These are phyloP conservation scores for Suhomyces guaymorum DNA, from an alignment of 1,139 yeast species.

Conservation along the genomic window DNA sequence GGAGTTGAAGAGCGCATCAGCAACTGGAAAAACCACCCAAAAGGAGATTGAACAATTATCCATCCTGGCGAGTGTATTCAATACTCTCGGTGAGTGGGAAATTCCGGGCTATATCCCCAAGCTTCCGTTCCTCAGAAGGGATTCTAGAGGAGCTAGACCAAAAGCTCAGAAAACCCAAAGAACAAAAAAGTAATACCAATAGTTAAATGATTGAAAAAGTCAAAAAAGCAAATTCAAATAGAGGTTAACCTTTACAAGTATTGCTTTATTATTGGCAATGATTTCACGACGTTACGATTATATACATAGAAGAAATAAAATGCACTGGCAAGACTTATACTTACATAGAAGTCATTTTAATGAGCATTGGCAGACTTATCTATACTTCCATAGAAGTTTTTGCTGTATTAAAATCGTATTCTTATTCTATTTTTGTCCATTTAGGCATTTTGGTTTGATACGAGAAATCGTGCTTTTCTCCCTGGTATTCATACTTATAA, in stretches of 20 bases:
- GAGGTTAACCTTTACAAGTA: too few species aligned
- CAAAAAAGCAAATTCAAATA: too few species aligned
- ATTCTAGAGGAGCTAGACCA: background rate
- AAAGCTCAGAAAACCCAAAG: background rate
- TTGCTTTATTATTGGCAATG: too few species aligned
- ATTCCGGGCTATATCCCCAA: constrained; percentile 22
- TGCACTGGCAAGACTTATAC: too few species aligned
- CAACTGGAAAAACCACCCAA: constrained; percentile 69
- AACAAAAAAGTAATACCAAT: background rate
- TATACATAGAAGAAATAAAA: too few species aligned
- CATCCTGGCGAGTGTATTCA: constrained; percentile 7
- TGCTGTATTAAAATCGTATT: too few species aligned
- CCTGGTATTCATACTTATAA: constrained; percentile 38
- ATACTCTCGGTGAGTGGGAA: constrained; percentile 12
- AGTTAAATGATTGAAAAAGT: background rate
- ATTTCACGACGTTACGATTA: too few species aligned
- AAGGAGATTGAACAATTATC: constrained; percentile 55
- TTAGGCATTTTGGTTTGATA: constrained; percentile 39
- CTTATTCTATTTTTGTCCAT: constrained; percentile 32
- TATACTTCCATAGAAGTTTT: too few species aligned
- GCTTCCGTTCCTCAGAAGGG: constrained; percentile 22
- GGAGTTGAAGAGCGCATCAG: constrained; percentile 58
- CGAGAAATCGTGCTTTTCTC: constrained; percentile 17
- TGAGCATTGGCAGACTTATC: too few species aligned
- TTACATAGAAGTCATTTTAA: too few species aligned